phyloP scores from a whole-genome alignment of 2,329 filamentous ascomycete genomes.

The Aspergillus pseudoviridinutans region DNA sequence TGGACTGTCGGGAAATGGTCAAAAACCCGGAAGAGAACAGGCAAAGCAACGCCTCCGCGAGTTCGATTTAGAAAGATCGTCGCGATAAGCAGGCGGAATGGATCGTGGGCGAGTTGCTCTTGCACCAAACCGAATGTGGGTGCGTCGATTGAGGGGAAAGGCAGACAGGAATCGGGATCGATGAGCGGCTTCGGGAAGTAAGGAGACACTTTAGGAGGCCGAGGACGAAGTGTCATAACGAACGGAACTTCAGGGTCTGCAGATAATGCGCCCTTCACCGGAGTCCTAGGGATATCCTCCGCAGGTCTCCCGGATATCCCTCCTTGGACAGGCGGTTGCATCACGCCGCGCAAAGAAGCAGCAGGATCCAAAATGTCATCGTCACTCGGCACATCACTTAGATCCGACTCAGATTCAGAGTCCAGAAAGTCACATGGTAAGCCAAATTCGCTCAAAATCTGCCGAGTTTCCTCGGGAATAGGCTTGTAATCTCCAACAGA shows the following conservation, averaged over 20 bases:
- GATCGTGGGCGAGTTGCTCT: conserved; percentile 68
- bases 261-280: conserved; percentile 4
- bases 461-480: conserved; percentile 12
- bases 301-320: neutral
- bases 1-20: conserved; percentile 63
- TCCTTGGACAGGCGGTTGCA: neutral
- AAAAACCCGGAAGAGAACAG: conserved; percentile 68
- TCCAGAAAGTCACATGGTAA: conserved; percentile 19
- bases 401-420: conserved; percentile 31
- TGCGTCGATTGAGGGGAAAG: conserved; percentile 64
- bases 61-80: conserved; percentile 84
- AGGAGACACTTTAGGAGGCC: conserved; percentile 35
- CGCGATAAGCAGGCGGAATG: conserved; percentile 77
- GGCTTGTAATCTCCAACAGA: neutral
- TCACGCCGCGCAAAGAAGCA: neutral
- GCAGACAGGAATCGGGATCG: conserved; percentile 44
- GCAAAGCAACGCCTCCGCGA: conserved; percentile 67
- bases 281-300: conserved; percentile 1
- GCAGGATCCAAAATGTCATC: conserved; percentile 9
- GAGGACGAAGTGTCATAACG: conserved; percentile 13
- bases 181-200: conserved; percentile 38
- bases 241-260: conserved; percentile 6
- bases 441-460: conserved; percentile 12
- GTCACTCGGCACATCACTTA: conserved; percentile 35
- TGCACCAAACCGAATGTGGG: conserved; percentile 75